These are phyloP conservation scores for Rhododendron kiyosumense DNA, from an alignment of 148 eudicot genomes.

Conservation along the genomic window DNA sequence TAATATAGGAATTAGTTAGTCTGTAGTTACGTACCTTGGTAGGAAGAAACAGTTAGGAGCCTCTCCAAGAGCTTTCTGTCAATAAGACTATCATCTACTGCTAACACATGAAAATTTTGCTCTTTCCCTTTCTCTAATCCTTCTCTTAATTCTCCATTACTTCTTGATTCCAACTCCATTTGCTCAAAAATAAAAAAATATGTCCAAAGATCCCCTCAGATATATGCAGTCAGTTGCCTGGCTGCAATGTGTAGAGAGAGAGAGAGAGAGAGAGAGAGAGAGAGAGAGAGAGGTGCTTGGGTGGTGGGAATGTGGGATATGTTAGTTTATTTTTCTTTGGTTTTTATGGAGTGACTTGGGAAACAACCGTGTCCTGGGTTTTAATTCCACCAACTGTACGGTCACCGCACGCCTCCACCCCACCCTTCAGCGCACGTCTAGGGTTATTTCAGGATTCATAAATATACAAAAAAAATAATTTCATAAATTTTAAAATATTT, in stretches of 20 bases:
- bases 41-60: slow-evolving; percentile 53
- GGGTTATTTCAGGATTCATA: too few relatives aligned
- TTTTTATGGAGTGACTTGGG: slow-evolving; percentile 23
- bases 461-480: too few relatives aligned
- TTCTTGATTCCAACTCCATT: slow-evolving; percentile 17
- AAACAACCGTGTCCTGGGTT: slow-evolving; percentile 24
- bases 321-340: neutral
- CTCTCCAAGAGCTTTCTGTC: slow-evolving; percentile 58
- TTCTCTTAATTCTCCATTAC: neutral
- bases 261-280: neutral
- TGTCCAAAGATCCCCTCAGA: slow-evolving; percentile 3
- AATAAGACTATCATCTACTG: slow-evolving; percentile 52
- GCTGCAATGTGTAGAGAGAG: neutral
- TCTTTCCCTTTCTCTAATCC: neutral
- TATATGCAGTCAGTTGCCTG: neutral
- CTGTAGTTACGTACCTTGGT: slow-evolving; percentile 30
- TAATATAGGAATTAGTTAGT: neutral
- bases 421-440: too few relatives aligned
- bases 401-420: too few relatives aligned
- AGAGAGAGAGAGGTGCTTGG: neutral
- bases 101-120: slow-evolving; percentile 49
- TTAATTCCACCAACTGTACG: neutral
- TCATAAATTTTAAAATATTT: too few relatives aligned
- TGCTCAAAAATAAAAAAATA: neutral
- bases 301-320: neutral